These are phyloP conservation scores for Aureobasidium sp. DNA, from an alignment of 2,329 filamentous ascomycete species.

Conservation along the genomic window DNA sequence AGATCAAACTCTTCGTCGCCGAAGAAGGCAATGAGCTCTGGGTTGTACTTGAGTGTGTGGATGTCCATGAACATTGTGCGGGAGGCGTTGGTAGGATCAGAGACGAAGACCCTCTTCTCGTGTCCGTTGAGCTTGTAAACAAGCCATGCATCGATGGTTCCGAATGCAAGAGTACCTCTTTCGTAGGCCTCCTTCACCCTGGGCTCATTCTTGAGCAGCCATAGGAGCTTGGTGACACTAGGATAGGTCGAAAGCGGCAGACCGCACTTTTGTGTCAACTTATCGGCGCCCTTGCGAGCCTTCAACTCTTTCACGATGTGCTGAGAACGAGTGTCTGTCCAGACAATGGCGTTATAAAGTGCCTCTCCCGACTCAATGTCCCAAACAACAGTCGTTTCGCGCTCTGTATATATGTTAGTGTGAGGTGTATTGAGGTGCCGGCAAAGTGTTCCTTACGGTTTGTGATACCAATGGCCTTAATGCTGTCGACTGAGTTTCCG, in stretches of 20 bases:
- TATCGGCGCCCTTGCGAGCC: constrained; percentile 57
- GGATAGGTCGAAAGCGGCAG: constrained; percentile 84
- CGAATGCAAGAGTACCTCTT: constrained; percentile 68
- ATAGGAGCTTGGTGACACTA: constrained; percentile 76
- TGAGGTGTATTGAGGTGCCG: background rate
- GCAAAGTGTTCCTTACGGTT: constrained; percentile 38
- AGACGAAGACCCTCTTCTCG: constrained; percentile 64
- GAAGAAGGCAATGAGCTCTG: constrained; percentile 71
- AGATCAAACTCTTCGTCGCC: constrained; percentile 51
- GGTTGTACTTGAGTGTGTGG: constrained; percentile 70
- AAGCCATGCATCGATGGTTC: constrained; percentile 84
- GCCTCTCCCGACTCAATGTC: constrained; percentile 73
- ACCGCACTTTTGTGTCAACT: constrained; percentile 64
- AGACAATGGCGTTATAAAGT: constrained; percentile 78
- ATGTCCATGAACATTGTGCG: constrained; percentile 95
- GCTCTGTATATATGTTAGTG: constrained; percentile 42
- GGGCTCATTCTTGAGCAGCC: constrained; percentile 67
- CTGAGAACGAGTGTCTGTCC: constrained; percentile 79
- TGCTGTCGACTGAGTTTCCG: constrained; percentile 60
- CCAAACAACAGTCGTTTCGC: constrained; percentile 83
- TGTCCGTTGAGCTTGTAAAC: constrained; percentile 78
- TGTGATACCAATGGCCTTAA: constrained; percentile 76
- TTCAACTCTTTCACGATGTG: constrained; percentile 72
- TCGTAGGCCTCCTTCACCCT: constrained; percentile 69
- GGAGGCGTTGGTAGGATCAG: constrained; percentile 81